A percentile compares a stretch with the other conserved stretches of the same genome.
phyloP scores from a whole-genome alignment of 345 rosid genomes.

The Lepidium didymum region DNA sequence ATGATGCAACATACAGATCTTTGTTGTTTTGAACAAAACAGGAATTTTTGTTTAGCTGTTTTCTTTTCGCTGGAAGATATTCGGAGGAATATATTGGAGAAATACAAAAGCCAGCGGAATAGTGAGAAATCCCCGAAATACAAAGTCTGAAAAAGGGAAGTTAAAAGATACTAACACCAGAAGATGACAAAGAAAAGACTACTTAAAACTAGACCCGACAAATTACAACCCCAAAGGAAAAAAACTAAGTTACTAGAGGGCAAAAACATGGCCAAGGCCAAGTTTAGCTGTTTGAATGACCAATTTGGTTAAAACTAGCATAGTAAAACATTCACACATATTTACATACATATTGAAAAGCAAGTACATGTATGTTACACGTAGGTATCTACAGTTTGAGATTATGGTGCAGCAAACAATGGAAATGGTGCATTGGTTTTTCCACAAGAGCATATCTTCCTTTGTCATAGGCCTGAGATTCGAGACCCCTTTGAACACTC shows the following conservation, averaged over 20 bases:
- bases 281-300: background rate
- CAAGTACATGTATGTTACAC: background rate
- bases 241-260: no score
- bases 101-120: no score
- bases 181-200: no score
- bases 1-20: background rate
- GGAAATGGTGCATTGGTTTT: constrained; percentile 73
- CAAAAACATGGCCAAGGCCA: no score
- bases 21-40: background rate
- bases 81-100: no score
- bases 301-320: background rate
- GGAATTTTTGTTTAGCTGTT: no score
- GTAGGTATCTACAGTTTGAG: constrained; percentile 15
- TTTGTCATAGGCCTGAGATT: constrained; percentile 55
- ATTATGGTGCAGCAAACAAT: constrained; percentile 42
- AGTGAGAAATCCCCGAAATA: no score
- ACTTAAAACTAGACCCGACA: no score
- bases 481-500: constrained; percentile 69
- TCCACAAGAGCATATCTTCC: constrained; percentile 82
- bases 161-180: no score
- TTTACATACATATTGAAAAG: background rate
- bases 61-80: no score
- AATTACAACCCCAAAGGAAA: no score
- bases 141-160: no score
- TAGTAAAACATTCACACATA: background rate